Evolutionary conservation across 495 filamentous ascomycete species (phyloP).

Genomic region (Pyrenopolyporus hunteri): DNA sequence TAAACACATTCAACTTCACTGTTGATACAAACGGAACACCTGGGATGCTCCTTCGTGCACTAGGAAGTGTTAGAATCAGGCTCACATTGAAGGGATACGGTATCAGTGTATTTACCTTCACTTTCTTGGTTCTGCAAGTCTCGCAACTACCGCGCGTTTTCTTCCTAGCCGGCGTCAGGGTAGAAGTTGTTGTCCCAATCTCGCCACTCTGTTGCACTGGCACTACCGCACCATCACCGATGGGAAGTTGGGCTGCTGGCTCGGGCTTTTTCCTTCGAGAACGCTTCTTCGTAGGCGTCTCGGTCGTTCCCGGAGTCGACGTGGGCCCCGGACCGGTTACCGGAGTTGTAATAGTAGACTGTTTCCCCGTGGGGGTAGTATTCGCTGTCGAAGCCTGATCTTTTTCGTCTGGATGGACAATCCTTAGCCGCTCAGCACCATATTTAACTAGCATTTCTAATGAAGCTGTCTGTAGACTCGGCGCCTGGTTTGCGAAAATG

Average conservation of each 20-base stretch:
- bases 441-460: constrained; percentile 52
- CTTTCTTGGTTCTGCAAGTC: constrained; percentile 44
- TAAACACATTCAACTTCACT: constrained; percentile 45
- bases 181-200: constrained; percentile 36
- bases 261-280: constrained; percentile 41
- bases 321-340: not conserved
- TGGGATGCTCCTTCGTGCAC: constrained; percentile 51
- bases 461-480: constrained; percentile 52
- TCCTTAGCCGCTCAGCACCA: constrained; percentile 52
- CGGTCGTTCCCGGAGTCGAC: constrained; percentile 3
- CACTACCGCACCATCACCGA: constrained; percentile 22
- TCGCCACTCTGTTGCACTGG: constrained; percentile 27
- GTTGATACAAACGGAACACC: constrained; percentile 45
- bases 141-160: constrained; percentile 48
- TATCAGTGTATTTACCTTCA: constrained; percentile 32
- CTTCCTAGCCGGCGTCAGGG: constrained; percentile 24
- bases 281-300: constrained; percentile 37
- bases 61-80: constrained; percentile 24
- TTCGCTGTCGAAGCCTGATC: constrained; percentile 29
- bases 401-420: constrained; percentile 51
- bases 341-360: constrained; percentile 11
- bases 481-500: constrained; percentile 58
- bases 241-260: constrained; percentile 10
- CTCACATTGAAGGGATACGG: not conserved
- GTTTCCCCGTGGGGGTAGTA: constrained; percentile 28